Evolutionary conservation across 169 alveolate genomes (phyloP).

Genomic region (Eimeria necatrix): DNA sequence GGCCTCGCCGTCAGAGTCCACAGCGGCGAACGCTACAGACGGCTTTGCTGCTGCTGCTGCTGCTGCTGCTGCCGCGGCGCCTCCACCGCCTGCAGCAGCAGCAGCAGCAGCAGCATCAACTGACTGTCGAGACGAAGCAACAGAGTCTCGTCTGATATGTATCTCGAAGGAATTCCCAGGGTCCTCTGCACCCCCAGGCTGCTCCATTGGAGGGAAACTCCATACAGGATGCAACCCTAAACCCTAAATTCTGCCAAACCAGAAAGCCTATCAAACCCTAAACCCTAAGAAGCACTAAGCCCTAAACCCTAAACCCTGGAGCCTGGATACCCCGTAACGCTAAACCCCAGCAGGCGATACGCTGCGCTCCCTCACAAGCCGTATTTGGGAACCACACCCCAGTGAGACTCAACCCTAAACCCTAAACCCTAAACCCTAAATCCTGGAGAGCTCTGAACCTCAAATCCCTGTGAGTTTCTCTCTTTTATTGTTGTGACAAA

Average conservation of each 20-base stretch:
- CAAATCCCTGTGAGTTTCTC: background rate
- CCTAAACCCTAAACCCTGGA: background rate
- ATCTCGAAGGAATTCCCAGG: background rate
- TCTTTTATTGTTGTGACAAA: too few species aligned
- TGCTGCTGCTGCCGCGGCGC: background rate
- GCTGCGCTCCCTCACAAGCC: too few species aligned
- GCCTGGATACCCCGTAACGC: background rate
- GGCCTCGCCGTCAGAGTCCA: background rate
- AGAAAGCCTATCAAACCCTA: too few species aligned
- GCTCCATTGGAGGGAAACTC: background rate
- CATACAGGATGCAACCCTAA: background rate
- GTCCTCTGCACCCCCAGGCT: background rate
- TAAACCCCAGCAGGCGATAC: background rate
- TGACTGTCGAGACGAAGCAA: background rate
- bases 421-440: background rate
- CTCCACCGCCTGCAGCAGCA: background rate
- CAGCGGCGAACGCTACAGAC: background rate
- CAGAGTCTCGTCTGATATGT: too few species aligned
- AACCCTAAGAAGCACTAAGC: too few species aligned
- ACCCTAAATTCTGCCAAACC: too few species aligned
- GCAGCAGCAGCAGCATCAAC: background rate
- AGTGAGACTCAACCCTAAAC: background rate
- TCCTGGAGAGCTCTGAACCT: background rate
- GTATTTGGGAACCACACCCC: background rate
- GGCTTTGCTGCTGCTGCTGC: constrained; percentile 11